Conservation (phyloP, 148 eudicot genomes). For the Camellia granthamiana region DNA sequence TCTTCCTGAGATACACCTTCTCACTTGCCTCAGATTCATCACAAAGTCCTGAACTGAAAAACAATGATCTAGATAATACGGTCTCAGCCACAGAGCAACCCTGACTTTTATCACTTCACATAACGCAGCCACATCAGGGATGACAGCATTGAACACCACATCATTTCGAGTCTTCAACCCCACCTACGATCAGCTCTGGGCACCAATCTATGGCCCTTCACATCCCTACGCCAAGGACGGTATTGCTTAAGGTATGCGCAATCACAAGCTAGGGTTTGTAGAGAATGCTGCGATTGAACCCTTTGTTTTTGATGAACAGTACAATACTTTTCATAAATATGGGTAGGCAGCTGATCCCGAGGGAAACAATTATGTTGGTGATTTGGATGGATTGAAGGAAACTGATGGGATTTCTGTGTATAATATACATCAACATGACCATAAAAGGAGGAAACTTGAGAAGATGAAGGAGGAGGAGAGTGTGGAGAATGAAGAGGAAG, state of each 20-base stretch:
- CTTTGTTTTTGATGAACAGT: conserved; percentile 82
- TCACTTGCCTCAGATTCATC: too few relatives aligned
- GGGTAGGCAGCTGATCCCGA: conserved; percentile 87
- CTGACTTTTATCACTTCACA: too few relatives aligned
- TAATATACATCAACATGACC: conserved; percentile 74
- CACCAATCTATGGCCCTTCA: conserved; percentile 84
- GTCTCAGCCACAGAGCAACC: too few relatives aligned
- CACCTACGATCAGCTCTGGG: conserved; percentile 92
- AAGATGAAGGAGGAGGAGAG: conserved; percentile 9
- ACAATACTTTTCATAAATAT: conserved; percentile 75
- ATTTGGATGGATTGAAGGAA: conserved; percentile 40
- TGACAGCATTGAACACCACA: too few relatives aligned
- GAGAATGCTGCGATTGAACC: conserved; percentile 71
- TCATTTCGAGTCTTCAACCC: conserved; percentile 76
- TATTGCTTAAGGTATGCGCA: conserved; percentile 78
- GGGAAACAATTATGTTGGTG: conserved; percentile 49
- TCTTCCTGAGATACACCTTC: too few relatives aligned
- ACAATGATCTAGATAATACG: too few relatives aligned
- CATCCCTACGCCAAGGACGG: conserved; percentile 95
- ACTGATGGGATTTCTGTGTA: conserved; percentile 60
- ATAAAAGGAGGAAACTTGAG: conserved; percentile 43
- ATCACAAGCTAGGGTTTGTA: conserved; percentile 89
- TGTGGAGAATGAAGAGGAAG: conserved; percentile 19
- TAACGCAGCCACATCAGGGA: too few relatives aligned
- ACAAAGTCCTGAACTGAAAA: too few relatives aligned